Evolutionary conservation across 2,329 filamentous ascomycete genomes (phyloP).

Genomic region (Microsporum ferrugineum): DNA sequence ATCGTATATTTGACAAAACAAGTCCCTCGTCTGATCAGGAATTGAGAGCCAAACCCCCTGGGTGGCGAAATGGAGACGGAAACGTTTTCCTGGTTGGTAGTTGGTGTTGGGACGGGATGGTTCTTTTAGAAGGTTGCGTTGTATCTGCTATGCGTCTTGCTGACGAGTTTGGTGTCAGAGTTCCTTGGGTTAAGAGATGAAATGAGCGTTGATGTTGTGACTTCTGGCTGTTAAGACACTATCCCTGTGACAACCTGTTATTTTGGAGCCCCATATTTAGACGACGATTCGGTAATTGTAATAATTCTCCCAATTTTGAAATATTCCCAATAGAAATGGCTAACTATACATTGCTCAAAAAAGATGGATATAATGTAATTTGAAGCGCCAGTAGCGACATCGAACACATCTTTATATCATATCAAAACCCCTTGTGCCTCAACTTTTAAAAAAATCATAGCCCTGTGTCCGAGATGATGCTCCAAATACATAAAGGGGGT

Average conservation of each 20-base stretch:
- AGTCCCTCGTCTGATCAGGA: background rate
- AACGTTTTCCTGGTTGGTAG: constrained; percentile 47
- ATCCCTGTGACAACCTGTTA: background rate
- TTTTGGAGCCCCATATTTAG: background rate
- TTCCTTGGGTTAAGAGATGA: constrained; percentile 21
- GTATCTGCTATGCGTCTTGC: constrained; percentile 49
- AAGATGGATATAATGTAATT: background rate
- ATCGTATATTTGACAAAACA: constrained; percentile 32
- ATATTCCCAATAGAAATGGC: background rate
- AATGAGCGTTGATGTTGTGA: background rate
- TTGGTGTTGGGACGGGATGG: constrained; percentile 57
- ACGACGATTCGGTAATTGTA: background rate
- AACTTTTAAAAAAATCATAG: background rate
- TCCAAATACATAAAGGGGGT: background rate
- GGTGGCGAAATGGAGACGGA: constrained; percentile 39
- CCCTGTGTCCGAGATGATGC: background rate
- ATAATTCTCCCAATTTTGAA: background rate
- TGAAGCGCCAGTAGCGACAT: background rate
- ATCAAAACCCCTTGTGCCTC: background rate
- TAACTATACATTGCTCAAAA: background rate
- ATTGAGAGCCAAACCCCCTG: background rate
- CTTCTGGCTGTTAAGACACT: background rate
- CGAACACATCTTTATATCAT: background rate
- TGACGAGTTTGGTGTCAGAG: constrained; percentile 40
- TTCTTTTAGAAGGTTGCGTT: constrained; percentile 50